Evolutionary conservation across 371 early-diverging fungal genomes (phyloP).

Genomic region (Rhizopus microsporus): DNA sequence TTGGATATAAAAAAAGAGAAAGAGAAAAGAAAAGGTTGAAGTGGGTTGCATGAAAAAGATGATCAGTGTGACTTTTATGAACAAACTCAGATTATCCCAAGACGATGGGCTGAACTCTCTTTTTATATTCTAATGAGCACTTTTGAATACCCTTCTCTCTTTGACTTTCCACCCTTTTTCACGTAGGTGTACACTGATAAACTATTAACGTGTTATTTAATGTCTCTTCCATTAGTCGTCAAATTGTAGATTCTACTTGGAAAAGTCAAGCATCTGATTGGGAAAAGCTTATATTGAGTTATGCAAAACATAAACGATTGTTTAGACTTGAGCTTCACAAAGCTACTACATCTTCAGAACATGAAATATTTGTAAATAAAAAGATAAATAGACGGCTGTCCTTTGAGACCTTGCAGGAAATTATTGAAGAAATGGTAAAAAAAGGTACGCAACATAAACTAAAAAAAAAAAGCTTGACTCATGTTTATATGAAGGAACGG

Average conservation of each 20-base stretch:
- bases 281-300: constrained; percentile 74
- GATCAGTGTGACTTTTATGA: too few relatives aligned
- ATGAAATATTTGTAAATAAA: constrained; percentile 67
- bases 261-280: constrained; percentile 79
- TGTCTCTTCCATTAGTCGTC: constrained; percentile 54
- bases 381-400: constrained; percentile 64
- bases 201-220: background rate
- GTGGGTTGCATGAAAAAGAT: too few relatives aligned
- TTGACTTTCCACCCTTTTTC: constrained; percentile 90
- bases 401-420: constrained; percentile 62
- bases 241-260: constrained; percentile 84
- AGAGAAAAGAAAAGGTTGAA: too few relatives aligned
- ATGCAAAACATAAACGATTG: constrained; percentile 63
- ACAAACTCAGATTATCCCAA: too few relatives aligned
- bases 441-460: constrained; percentile 45
- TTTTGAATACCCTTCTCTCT: constrained; percentile 75
- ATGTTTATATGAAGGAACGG: constrained; percentile 51
- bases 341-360: constrained; percentile 48
- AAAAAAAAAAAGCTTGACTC: background rate
- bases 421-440: constrained; percentile 75
- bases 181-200: constrained; percentile 56
- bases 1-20: too few relatives aligned
- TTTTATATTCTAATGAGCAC: constrained; percentile 13
- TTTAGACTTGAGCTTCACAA: constrained; percentile 70
- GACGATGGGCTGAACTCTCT: background rate